phyloP scores from a whole-genome alignment of 1,139 yeast genomes.

The Kodamaea plutei region DNA sequence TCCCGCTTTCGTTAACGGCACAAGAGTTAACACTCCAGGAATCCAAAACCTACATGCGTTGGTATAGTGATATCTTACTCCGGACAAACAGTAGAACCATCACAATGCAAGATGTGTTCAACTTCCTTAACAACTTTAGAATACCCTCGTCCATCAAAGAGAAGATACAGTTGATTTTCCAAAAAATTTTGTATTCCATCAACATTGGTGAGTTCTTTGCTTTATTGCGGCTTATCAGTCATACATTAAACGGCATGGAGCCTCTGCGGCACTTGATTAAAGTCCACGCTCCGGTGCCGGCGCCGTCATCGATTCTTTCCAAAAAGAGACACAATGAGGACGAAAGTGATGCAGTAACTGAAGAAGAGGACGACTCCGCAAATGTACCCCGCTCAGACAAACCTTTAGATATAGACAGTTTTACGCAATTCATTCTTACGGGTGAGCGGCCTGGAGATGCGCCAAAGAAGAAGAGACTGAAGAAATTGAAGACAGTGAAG shows the following conservation, averaged over 20 bases:
- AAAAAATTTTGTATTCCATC: constrained; percentile 45
- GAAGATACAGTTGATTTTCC: constrained; percentile 47
- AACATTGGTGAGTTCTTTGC: constrained; percentile 79
- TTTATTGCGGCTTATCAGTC: constrained; percentile 59
- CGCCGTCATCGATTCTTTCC: constrained; percentile 64
- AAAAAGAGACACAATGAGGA: constrained; percentile 49
- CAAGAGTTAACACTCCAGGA: constrained; percentile 62
- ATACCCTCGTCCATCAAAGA: constrained; percentile 41
- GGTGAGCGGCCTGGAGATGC: constrained; percentile 58
- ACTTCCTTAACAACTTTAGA: constrained; percentile 58
- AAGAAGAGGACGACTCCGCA: constrained; percentile 29
- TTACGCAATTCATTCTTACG: constrained; percentile 68
- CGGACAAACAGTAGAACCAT: constrained; percentile 55
- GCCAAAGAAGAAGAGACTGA: constrained; percentile 26
- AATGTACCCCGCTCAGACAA: constrained; percentile 10
- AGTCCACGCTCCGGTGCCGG: constrained; percentile 55
- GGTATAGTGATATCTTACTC: constrained; percentile 70
- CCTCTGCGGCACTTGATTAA: constrained; percentile 52
- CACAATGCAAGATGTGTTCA: constrained; percentile 58
- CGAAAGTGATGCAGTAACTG: constrained; percentile 22
- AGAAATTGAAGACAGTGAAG: constrained; percentile 57
- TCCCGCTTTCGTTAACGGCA: constrained; percentile 60
- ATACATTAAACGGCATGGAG: constrained; percentile 42
- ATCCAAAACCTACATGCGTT: constrained; percentile 66
- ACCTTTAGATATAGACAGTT: constrained; percentile 65